phyloP scores from a whole-genome alignment of 768 basidiomycete genomes.

The Hygrocybe punicea region DNA sequence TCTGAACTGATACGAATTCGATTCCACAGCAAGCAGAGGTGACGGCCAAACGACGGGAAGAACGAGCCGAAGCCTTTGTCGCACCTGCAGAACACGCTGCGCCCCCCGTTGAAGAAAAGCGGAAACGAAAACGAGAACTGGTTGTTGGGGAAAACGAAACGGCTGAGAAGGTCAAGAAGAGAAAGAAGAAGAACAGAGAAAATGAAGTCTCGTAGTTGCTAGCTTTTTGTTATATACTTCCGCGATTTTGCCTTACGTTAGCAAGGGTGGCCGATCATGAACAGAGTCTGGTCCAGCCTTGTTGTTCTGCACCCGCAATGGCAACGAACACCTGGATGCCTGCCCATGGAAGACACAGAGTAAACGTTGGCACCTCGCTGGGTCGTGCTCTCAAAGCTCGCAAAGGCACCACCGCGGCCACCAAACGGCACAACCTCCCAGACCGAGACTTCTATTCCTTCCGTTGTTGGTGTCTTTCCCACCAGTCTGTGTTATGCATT shows the following conservation, averaged over 20 bases:
- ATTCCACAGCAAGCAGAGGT: constrained; percentile 69
- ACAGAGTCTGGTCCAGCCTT: neutral
- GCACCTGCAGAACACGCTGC: constrained; percentile 79
- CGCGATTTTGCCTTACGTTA: constrained; percentile 1
- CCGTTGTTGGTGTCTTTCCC: constrained; percentile 51
- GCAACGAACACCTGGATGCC: constrained; percentile 55
- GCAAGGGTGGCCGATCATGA: too few relatives aligned
- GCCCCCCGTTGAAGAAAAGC: constrained; percentile 75
- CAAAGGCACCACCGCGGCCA: constrained; percentile 43
- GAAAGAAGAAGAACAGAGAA: constrained; percentile 26
- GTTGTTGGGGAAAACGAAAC: constrained; percentile 38
- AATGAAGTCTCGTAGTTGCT: too few relatives aligned
- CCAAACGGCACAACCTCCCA: constrained; percentile 47
- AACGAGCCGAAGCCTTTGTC: constrained; percentile 83
- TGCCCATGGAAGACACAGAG: constrained; percentile 51
- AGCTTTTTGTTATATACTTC: too few relatives aligned
- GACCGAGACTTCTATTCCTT: constrained; percentile 75
- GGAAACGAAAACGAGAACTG: constrained; percentile 47
- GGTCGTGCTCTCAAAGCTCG: constrained; percentile 66
- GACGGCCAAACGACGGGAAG: constrained; percentile 64
- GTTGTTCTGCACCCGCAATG: constrained; percentile 32
- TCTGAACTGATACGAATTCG: neutral
- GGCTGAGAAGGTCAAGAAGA: constrained; percentile 29
- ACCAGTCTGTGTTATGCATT: neutral
- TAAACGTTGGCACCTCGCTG: constrained; percentile 62